Conservation (phyloP, 2,329 filamentous ascomycete species). For the Beauveria asiatica region DNA sequence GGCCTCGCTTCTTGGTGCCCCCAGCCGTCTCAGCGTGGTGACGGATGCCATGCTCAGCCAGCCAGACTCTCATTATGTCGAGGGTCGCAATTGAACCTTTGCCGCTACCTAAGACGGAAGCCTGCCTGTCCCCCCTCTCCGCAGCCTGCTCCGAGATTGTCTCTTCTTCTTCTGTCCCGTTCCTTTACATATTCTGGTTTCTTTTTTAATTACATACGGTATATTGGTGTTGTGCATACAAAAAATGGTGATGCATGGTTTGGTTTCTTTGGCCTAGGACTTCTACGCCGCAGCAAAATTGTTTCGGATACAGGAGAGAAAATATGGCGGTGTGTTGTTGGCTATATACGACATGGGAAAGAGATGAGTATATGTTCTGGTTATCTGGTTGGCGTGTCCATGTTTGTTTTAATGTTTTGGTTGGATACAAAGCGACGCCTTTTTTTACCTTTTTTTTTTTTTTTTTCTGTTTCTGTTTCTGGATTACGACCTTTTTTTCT, state of each 20-base stretch:
- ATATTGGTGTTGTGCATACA: constrained; percentile 2
- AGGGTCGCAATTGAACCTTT: constrained; percentile 22
- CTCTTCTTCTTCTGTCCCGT: constrained; percentile 1
- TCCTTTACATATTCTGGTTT: background rate
- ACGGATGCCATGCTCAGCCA: constrained; percentile 24
- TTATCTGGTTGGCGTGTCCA: background rate
- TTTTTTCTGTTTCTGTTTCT: background rate
- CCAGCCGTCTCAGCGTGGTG: constrained; percentile 30
- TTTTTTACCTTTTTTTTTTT: background rate
- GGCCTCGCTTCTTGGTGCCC: constrained; percentile 30
- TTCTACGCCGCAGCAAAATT: background rate
- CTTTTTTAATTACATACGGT: background rate
- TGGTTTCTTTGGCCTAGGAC: background rate
- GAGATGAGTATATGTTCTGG: background rate
- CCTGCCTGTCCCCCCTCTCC: constrained; percentile 12
- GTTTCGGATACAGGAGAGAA: background rate
- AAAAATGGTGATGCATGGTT: background rate
- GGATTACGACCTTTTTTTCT: background rate
- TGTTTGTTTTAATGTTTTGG: background rate
- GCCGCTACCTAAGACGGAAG: constrained; percentile 5
- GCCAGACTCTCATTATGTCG: constrained; percentile 23
- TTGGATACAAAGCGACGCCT: background rate
- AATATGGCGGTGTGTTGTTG: background rate
- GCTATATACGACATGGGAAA: background rate
- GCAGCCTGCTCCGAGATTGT: constrained; percentile 14